phyloP scores from a whole-genome alignment of 2,329 filamentous ascomycete species.

The Elsinoe necatrix region DNA sequence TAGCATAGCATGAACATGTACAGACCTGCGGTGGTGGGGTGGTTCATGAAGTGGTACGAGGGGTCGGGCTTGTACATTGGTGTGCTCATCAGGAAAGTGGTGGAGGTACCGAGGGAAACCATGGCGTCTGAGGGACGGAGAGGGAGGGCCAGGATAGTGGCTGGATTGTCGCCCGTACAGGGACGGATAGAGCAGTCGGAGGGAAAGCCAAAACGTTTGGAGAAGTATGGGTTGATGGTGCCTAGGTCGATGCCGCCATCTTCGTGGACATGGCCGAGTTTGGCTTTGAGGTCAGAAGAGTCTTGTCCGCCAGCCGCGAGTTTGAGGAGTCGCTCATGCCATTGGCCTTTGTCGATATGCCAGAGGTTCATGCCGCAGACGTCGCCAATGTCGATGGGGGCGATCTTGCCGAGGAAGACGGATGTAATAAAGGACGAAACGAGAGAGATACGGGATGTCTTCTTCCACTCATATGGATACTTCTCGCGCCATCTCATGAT shows the following conservation, averaged over 20 bases:
- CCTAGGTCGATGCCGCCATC: conserved; percentile 78
- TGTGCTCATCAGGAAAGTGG: conserved; percentile 96
- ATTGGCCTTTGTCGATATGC: conserved; percentile 69
- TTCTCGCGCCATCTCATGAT: conserved; percentile 80
- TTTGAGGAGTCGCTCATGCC: conserved; percentile 65
- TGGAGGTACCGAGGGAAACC: conserved; percentile 87
- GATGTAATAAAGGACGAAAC: conserved; percentile 95
- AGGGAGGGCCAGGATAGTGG: conserved; percentile 85
- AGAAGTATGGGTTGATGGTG: conserved; percentile 68
- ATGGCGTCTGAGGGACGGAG: conserved; percentile 84
- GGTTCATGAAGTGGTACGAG: conserved; percentile 95
- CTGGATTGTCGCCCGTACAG: conserved; percentile 93
- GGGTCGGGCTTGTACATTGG: conserved; percentile 83
- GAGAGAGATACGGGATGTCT: conserved; percentile 77
- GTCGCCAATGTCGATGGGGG: conserved; percentile 87
- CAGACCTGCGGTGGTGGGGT: conserved; percentile 78
- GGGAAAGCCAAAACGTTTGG: conserved; percentile 67
- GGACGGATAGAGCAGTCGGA: conserved; percentile 67
- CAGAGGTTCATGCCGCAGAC: conserved; percentile 96
- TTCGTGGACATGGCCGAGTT: conserved; percentile 69
- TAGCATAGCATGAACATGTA: conserved; percentile 99
- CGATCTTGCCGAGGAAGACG: conserved; percentile 73
- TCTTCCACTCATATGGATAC: conserved; percentile 70
- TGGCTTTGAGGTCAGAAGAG: conserved; percentile 58
- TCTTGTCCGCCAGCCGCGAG: conserved; percentile 62